Evolutionary conservation across 352 stramenopile genomes (phyloP), one percentile per base, ranked within the genome.

Genomic region (Pythium apleroticum): DNA sequence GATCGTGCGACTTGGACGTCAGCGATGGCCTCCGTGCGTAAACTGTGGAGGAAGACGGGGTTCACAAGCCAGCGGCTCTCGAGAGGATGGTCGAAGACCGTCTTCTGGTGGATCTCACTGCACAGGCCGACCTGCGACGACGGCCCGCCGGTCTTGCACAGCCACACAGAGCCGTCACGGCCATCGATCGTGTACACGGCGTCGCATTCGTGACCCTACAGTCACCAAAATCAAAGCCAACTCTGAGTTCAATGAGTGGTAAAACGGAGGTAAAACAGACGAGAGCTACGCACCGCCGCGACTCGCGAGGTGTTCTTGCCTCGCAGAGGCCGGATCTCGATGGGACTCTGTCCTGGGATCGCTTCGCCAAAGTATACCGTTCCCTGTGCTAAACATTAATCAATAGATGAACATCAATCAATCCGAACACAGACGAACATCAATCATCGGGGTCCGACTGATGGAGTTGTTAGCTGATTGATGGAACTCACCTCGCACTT

Each of bases 71-170:
- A 94, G 15, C 79, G 81, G 37, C 71, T 87, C 66, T 86, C 76
- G 25, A 81, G 68, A 1, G 81, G 73, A 22, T 72, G 28, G 14
- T 84, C 76, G 41, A 90, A 91, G 12, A 79, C 69, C 39, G 74
- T 61, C 14, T 63, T 67, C 41, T 73, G 73, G 37, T 69, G 57
- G 30, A 74, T 41, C 25, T 72, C 56, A 46, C 73, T 86, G 62
- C 81, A 91, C 10, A 91, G 63, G 12, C 80, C 81, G n/a, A 89
- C 72, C 56, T 91, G 85, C 0, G 80, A 88, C 1, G 82, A 74
- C 57, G 84, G 64, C 0, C 82, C 85, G 19, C 82, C 84, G 0
- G 85, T 91, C 46, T 84, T 84, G 70, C 85, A 94, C n/a, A 94
- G 55, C 85, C 83, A 91, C 7, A 81, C 66, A 11, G 77, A 65